Evolutionary conservation across 2,329 filamentous ascomycete genomes (phyloP).

Genomic region (Knufia petricola): DNA sequence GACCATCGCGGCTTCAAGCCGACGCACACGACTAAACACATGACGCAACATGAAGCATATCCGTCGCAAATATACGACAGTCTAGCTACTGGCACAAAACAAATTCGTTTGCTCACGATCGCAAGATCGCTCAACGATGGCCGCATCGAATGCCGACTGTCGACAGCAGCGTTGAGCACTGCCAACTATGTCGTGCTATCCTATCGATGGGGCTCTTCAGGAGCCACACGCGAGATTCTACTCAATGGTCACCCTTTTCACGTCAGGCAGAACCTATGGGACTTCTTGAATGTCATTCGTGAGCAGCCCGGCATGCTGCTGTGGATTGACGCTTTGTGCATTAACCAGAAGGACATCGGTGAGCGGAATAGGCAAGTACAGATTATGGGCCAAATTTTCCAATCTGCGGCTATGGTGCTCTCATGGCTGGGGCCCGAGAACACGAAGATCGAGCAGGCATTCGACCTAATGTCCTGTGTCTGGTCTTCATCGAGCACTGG

Average conservation of each 20-base stretch:
- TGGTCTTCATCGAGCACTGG: background rate
- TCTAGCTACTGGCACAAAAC: background rate
- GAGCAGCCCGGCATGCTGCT: conserved; percentile 32
- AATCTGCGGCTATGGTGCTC: conserved; percentile 10
- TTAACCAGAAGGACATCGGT: conserved; percentile 15
- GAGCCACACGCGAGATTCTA: background rate
- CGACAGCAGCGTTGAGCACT: background rate
- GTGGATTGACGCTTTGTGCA: conserved; percentile 22
- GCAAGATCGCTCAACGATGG: background rate
- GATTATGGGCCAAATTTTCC: conserved; percentile 17
- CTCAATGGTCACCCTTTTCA: conserved; percentile 7
- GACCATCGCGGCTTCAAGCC: background rate
- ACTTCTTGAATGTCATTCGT: conserved; percentile 5
- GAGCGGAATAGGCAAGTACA: conserved; percentile 15
- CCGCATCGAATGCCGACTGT: conserved; percentile 1
- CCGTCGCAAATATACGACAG: background rate
- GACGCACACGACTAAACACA: background rate
- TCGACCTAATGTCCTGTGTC: background rate
- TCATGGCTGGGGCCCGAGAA: conserved; percentile 15
- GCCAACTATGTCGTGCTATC: conserved; percentile 11
- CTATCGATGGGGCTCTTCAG: conserved; percentile 10
- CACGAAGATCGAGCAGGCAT: background rate
- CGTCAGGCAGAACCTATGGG: conserved; percentile 10
- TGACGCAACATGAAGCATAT: conserved; percentile 4
- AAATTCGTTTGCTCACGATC: conserved; percentile 7